Base-by-base conservation (phyloP, 129 eudicot genomes). In the Centrapalus pauciflorus region DNA sequence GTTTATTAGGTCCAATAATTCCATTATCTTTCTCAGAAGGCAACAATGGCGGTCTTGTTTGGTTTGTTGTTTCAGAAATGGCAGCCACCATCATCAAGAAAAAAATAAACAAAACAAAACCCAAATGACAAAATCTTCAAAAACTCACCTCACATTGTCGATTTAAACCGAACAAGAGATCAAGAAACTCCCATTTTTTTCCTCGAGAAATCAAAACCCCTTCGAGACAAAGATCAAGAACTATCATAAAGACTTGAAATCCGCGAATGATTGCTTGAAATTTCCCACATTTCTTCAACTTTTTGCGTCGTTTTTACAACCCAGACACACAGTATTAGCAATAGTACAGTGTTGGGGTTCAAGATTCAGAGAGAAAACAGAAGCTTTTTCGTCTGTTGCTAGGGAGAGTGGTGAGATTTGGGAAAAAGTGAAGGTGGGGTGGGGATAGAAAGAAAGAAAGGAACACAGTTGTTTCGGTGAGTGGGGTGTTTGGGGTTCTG, bases 41-140 rank as follows among this genome's bases (percentile, higher is more conserved):
- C 56, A 85, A 77, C 83, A 88, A 83, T 76, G 98, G 96, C 16
- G 96, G 84, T 55, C 98, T 87, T 59, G 79, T 74, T 14, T 80
- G 30, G 56, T 70, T 70, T n/a, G 78, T 71, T 67, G 80, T 77
- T 71, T 76, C 89, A 38, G 88, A 66, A 70, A 79, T 75, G 23
- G 94, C 92, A 58, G 96, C 93, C 80, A 89, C 93, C 93, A 89
- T 83, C 76, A 49, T 76, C 81, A 26, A 56, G 10, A 58, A 64
- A 48, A 19, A 43, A 62, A 14, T 45, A 3, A 10, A 27, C 38
- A 54, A 13, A 66, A 59, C 27, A 40, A 48, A 8, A 62, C 71
- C 79, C 43, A 43, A 28, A 29, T 54, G 11, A n/a, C n/a, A n/a
- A 77, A 60, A n/a, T 16, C 9, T 34, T 34, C n/a, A 26, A 56